Evolutionary conservation across 2,329 filamentous ascomycete species (phyloP).

Genomic region (Mariannaea sp.): DNA sequence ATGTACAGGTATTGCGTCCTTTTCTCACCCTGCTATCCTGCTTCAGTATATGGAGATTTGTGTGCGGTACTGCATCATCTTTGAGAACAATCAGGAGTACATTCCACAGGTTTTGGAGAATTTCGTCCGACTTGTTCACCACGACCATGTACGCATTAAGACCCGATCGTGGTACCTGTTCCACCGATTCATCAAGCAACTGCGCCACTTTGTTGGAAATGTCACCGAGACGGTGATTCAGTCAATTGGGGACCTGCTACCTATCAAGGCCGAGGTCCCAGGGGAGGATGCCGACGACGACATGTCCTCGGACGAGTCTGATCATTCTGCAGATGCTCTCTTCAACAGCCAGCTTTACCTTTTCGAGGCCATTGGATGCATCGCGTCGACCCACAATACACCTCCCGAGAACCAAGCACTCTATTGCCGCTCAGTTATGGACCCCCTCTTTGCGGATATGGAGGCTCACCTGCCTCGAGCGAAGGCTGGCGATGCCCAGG

Average conservation of each 20-base stretch:
- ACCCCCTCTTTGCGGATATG: conserved; percentile 88
- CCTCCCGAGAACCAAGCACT: conserved; percentile 83
- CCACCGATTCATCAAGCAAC: conserved; percentile 86
- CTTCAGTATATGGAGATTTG: conserved; percentile 99
- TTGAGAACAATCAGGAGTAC: conserved; percentile 79
- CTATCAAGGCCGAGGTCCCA: conserved; percentile 88
- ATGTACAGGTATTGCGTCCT: conserved; percentile 75
- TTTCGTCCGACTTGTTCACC: conserved; percentile 89
- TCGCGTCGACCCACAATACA: conserved; percentile 80
- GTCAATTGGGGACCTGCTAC: conserved; percentile 83
- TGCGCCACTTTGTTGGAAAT: conserved; percentile 82
- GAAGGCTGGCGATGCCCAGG: conserved; percentile 79
- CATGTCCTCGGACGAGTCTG: conserved; percentile 92
- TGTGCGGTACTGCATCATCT: conserved; percentile 90
- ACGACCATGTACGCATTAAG: conserved; percentile 83
- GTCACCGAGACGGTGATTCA: conserved; percentile 91
- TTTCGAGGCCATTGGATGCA: conserved; percentile 92
- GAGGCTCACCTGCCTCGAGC: conserved; percentile 77
- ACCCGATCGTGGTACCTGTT: conserved; percentile 97
- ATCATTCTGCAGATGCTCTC: conserved; percentile 85
- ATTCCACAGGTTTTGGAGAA: conserved; percentile 88
- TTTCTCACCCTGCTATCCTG: conserved; percentile 88
- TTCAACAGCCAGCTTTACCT: conserved; percentile 92
- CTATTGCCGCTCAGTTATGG: conserved; percentile 86
- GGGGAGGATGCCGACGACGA: conserved; percentile 80